These are phyloP conservation scores for Cladosporium velox DNA, from an alignment of 2,329 filamentous ascomycete species.

Conservation along the genomic window DNA sequence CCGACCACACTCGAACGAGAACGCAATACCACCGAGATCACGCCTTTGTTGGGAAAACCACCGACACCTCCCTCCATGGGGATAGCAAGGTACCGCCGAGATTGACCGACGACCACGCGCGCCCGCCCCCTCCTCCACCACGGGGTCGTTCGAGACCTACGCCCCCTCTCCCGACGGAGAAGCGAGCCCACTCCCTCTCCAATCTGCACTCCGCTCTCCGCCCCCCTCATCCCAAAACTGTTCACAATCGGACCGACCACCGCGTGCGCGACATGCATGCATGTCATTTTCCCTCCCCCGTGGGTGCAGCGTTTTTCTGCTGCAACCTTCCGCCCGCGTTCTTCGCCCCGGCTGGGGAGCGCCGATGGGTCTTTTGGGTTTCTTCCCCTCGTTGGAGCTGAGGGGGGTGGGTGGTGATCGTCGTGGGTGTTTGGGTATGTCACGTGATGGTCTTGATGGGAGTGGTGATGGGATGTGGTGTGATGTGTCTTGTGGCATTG, in stretches of 20 bases:
- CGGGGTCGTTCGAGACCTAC: background rate
- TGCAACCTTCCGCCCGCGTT: background rate
- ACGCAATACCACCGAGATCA: slow-evolving; percentile 17
- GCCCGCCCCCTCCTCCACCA: slow-evolving; percentile 7
- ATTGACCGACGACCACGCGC: background rate
- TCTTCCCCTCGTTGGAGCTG: background rate
- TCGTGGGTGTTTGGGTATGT: background rate
- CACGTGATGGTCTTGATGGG: background rate
- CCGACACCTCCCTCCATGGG: background rate
- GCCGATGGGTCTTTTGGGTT: background rate
- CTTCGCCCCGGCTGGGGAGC: background rate
- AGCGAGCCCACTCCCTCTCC: background rate
- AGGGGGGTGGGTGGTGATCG: slow-evolving; percentile 1
- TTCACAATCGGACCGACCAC: slow-evolving; percentile 14
- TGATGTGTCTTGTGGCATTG: background rate
- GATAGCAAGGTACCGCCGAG: background rate
- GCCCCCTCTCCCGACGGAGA: background rate
- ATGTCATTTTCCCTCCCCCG: slow-evolving; percentile 1
- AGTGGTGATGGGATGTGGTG: background rate
- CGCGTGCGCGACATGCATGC: slow-evolving; percentile 13
- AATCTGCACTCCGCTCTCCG: slow-evolving; percentile 1
- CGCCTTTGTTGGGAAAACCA: slow-evolving; percentile 14
- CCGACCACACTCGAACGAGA: background rate
- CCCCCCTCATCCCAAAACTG: background rate
- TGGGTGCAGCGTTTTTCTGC: slow-evolving; percentile 4